Percentiles rank a stretch among this genome's conserved stretches.
Conservation (phyloP, 495 filamentous ascomycete genomes). For the Tuber melanosporum region DNA sequence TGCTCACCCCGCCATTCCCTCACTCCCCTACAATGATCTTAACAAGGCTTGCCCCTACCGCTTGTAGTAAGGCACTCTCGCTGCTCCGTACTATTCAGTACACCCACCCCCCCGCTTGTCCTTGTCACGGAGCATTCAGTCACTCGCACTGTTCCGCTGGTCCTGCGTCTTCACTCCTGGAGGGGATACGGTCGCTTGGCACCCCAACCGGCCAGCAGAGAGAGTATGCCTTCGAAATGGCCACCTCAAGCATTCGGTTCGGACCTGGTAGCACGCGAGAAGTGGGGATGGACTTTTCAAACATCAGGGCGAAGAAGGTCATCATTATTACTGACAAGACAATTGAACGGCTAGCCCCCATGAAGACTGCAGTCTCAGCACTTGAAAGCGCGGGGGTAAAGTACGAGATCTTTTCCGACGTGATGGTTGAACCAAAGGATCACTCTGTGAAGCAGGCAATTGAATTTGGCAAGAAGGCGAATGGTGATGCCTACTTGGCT, state of each 20-base stretch:
- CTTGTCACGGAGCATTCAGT: constrained; percentile 81
- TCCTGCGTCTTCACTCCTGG: constrained; percentile 46
- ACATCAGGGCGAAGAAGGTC: constrained; percentile 77
- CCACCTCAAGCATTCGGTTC: constrained; percentile 85
- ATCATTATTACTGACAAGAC: constrained; percentile 83
- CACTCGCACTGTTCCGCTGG: constrained; percentile 55
- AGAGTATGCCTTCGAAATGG: constrained; percentile 99
- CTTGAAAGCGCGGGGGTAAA: constrained; percentile 68
- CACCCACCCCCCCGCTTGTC: constrained; percentile 80
- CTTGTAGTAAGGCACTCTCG: constrained; percentile 68
- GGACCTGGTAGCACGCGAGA: constrained; percentile 89
- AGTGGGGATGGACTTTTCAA: constrained; percentile 97
- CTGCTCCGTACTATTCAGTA: constrained; percentile 85
- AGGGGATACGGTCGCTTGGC: constrained; percentile 19
- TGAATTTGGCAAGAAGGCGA: constrained; percentile 60
- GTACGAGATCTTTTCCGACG: constrained; percentile 71
- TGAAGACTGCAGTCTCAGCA: constrained; percentile 74
- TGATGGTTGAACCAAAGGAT: constrained; percentile 86
- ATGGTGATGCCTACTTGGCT: constrained; percentile 73
- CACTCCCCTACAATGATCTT: constrained; percentile 15
- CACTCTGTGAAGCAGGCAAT: constrained; percentile 77
- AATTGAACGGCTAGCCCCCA: constrained; percentile 70
- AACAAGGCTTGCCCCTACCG: constrained; percentile 48
- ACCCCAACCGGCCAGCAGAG: constrained; percentile 51
- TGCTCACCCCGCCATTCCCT: neutral